Conservation (phyloP, 192 early-diverging fungal species). For the Backusella sp. region DNA sequence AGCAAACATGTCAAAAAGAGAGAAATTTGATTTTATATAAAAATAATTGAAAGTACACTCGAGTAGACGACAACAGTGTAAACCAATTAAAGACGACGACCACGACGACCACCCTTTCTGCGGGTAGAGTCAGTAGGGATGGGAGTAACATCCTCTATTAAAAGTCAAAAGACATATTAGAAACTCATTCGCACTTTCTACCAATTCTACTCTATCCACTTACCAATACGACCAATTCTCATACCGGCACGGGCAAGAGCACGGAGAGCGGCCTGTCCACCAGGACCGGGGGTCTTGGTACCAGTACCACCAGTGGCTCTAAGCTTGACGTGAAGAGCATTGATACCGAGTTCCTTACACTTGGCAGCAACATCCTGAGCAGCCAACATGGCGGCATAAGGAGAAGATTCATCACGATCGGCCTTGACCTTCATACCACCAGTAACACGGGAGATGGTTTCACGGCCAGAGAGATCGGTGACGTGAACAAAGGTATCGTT, state of each 20-base stretch:
- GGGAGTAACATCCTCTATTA: conserved; percentile 93
- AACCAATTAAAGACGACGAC: conserved; percentile 87
- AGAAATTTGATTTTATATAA: conserved; percentile 6
- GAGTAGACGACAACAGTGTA: neutral
- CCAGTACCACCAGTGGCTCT: conserved; percentile 99
- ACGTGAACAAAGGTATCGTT: conserved; percentile 99
- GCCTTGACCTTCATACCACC: conserved; percentile 99
- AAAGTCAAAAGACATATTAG: conserved; percentile 26
- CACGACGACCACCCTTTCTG: conserved; percentile 99
- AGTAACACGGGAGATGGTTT: conserved; percentile 99
- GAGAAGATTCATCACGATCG: conserved; percentile 99
- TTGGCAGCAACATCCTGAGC: conserved; percentile 97
- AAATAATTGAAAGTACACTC: conserved; percentile 3
- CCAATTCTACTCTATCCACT: conserved; percentile 16
- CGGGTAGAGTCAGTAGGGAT: conserved; percentile 98
- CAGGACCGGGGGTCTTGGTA: conserved; percentile 96
- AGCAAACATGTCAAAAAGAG: conserved; percentile 1
- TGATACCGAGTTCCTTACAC: conserved; percentile 99
- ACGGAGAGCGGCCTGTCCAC: conserved; percentile 97
- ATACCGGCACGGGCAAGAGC: conserved; percentile 98
- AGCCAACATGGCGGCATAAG: conserved; percentile 99
- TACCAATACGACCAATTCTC: conserved; percentile 97
- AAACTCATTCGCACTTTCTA: conserved; percentile 2
- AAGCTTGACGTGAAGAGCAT: conserved; percentile 99
- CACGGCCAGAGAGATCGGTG: conserved; percentile 98